phyloP scores from a whole-genome alignment of 371 early-diverging fungal species.

The Vairimorpha necatrix region DNA sequence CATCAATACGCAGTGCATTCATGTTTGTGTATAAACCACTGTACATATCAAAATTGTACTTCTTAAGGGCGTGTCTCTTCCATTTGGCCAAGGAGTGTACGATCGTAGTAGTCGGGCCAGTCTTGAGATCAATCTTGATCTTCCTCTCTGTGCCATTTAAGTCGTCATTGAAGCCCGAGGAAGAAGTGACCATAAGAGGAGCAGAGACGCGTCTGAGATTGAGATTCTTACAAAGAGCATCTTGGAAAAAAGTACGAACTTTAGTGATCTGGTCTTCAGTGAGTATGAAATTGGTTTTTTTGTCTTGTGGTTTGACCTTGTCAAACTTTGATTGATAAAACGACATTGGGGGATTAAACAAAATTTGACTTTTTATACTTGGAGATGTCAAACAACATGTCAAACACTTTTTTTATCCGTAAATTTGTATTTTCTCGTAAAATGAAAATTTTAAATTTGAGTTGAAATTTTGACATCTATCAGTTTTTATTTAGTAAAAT shows the following conservation, averaged over 20 bases:
- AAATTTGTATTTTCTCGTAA: too few relatives aligned
- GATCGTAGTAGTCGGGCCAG: conserved; percentile 10
- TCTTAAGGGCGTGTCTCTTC: conserved; percentile 42
- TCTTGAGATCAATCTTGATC: conserved; percentile 26
- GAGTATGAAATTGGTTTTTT: background rate
- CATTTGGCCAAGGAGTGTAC: conserved; percentile 56
- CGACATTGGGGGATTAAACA: conserved; percentile 1
- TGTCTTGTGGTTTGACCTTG: background rate
- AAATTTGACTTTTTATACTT: too few relatives aligned
- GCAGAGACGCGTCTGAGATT: conserved; percentile 16
- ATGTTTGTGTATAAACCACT: conserved; percentile 43
- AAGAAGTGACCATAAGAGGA: conserved; percentile 31
- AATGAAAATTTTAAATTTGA: too few relatives aligned
- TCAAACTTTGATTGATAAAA: background rate
- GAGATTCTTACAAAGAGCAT: background rate
- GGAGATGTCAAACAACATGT: too few relatives aligned
- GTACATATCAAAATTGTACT: background rate
- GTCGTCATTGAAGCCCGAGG: conserved; percentile 44
- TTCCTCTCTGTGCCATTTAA: conserved; percentile 46
- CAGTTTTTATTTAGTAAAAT: too few relatives aligned
- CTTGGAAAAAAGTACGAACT: background rate
- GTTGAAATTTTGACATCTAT: too few relatives aligned
- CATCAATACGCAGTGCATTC: conserved; percentile 46
- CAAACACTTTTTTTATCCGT: too few relatives aligned
- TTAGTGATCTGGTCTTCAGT: background rate